Conservation (phyloP, 2,329 filamentous ascomycete genomes). For the Sclerotinia nivalis region DNA sequence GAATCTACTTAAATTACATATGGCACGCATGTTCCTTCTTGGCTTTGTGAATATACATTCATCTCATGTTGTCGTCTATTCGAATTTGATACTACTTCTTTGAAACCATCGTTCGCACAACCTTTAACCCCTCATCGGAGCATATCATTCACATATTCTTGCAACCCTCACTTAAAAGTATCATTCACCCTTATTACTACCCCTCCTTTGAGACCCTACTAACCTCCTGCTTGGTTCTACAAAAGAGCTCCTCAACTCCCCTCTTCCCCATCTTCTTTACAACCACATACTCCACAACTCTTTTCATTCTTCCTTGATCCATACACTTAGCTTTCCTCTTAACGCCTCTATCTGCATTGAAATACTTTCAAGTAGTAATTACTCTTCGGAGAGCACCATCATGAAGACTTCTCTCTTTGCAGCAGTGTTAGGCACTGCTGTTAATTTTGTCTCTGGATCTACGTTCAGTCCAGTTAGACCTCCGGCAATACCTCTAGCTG, state of each 20-base stretch:
- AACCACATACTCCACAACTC: background rate
- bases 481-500: conserved; percentile 69
- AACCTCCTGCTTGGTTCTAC: background rate
- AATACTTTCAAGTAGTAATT: background rate
- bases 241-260: conserved; percentile 1
- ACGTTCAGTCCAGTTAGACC: conserved; percentile 65
- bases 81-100: background rate
- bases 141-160: background rate
- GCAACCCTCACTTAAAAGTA: background rate
- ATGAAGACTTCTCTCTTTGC: conserved; percentile 30
- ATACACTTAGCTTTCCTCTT: too few relatives aligned
- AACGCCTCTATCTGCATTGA: background rate
- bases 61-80: background rate
- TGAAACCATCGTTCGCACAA: background rate
- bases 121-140: background rate
- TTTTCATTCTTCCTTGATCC: background rate
- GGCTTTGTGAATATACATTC: background rate
- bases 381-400: background rate
- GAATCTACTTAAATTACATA: conserved; percentile 6
- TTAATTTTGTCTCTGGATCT: conserved; percentile 43
- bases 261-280: background rate
- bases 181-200: background rate
- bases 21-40: background rate
- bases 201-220: background rate
- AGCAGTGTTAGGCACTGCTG: conserved; percentile 20